Evolutionary conservation across 2,329 filamentous ascomycete species (phyloP).

Genomic region (Calonectria pseudoturangicola): DNA sequence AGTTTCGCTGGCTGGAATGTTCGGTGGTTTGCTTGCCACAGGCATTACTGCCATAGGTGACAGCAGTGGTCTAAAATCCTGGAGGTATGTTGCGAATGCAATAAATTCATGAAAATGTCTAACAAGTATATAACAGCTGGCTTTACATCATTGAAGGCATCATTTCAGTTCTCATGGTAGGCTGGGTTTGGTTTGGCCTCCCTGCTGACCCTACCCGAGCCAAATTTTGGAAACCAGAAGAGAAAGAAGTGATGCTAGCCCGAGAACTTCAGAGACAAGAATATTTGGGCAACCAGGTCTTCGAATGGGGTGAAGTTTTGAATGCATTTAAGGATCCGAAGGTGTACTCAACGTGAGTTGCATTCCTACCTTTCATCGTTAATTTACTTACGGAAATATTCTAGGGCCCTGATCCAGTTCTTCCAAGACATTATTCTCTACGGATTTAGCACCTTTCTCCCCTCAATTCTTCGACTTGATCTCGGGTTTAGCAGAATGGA

Average conservation of each 20-base stretch:
- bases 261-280: slow-evolving; percentile 65
- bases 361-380: not conserved
- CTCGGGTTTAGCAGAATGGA: slow-evolving; percentile 70
- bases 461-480: slow-evolving; percentile 70
- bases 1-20: slow-evolving; percentile 8
- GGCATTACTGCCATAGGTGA: slow-evolving; percentile 26
- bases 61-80: not conserved
- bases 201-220: slow-evolving; percentile 68
- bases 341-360: slow-evolving; percentile 65
- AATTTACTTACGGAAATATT: not conserved
- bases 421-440: slow-evolving; percentile 72
- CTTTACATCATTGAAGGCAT: slow-evolving; percentile 69
- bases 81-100: not conserved
- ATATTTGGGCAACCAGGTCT: slow-evolving; percentile 70
- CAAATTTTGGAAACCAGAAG: slow-evolving; percentile 68
- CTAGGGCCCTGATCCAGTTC: slow-evolving; percentile 66
- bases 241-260: slow-evolving; percentile 70
- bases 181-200: slow-evolving; percentile 67
- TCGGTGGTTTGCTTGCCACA: slow-evolving; percentile 20
- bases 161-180: slow-evolving; percentile 63
- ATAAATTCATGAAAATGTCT: not conserved
- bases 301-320: slow-evolving; percentile 69
- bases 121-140: not conserved
- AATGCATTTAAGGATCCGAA: slow-evolving; percentile 70
- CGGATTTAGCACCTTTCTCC: slow-evolving; percentile 76